phyloP scores from a whole-genome alignment of 2,329 filamentous ascomycete genomes.

The Acarospora socialis region DNA sequence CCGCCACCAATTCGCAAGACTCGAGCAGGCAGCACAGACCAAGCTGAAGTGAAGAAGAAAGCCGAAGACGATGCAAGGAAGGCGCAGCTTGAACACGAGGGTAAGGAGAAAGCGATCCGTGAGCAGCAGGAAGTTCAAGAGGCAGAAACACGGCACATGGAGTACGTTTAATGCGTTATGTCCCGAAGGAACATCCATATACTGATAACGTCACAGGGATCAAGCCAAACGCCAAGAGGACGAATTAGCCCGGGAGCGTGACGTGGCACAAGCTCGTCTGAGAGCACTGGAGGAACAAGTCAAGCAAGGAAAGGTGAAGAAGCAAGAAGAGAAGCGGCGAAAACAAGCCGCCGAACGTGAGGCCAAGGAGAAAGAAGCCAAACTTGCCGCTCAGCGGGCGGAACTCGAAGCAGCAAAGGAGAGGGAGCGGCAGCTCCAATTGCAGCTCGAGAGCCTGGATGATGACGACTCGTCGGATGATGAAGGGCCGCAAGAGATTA shows the following conservation, averaged over 20 bases:
- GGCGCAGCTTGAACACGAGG: conserved; percentile 50
- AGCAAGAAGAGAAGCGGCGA: conserved; percentile 86
- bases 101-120: conserved; percentile 39
- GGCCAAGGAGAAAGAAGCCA: conserved; percentile 74
- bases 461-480: conserved; percentile 69
- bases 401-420: conserved; percentile 87
- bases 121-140: conserved; percentile 65
- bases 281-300: conserved; percentile 90
- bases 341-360: conserved; percentile 81
- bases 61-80: conserved; percentile 42
- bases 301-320: conserved; percentile 82
- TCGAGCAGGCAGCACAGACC: conserved; percentile 37
- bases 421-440: conserved; percentile 76
- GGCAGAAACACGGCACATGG: conserved; percentile 57
- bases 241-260: conserved; percentile 64
- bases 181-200: neutral
- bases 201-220: conserved; percentile 38
- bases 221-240: conserved; percentile 63
- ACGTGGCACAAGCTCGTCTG: conserved; percentile 68
- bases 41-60: conserved; percentile 42
- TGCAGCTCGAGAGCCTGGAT: conserved; percentile 66
- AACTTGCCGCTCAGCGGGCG: conserved; percentile 68
- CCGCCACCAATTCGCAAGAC: conserved; percentile 65
- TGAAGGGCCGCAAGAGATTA: conserved; percentile 58
- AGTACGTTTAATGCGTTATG: too few relatives aligned